A percentile compares a stretch with the other conserved stretches of the same genome.
Evolutionary conservation across 2,329 filamentous ascomycete species (phyloP).

Genomic region (Leptographium wingfieldii): DNA sequence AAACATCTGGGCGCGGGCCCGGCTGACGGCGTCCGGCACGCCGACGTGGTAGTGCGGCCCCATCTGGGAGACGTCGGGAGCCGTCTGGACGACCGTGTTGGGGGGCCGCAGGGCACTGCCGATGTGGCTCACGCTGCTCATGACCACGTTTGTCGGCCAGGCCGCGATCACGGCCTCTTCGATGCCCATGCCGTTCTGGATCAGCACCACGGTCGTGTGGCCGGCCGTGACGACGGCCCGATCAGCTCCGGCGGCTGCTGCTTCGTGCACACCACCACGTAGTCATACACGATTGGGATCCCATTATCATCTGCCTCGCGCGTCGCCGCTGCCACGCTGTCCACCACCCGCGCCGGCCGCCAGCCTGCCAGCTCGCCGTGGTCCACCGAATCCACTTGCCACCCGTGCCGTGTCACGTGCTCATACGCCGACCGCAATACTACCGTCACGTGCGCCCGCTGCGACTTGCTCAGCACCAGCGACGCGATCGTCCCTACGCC

Average conservation of each 20-base stretch:
- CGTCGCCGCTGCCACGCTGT: constrained; percentile 2
- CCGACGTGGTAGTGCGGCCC: constrained; percentile 4
- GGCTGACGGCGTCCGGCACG: neutral
- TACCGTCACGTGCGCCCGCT: constrained; percentile 7
- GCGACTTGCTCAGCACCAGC: constrained; percentile 10
- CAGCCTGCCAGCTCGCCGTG: constrained; percentile 7
- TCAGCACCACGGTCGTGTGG: constrained; percentile 8
- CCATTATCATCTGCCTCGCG: neutral
- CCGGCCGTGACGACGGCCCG: constrained; percentile 5
- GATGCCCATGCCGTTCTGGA: constrained; percentile 12
- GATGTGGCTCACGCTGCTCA: constrained; percentile 12
- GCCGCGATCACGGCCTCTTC: constrained; percentile 6
- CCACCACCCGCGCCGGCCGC: constrained; percentile 8
- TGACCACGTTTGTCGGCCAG: constrained; percentile 10
- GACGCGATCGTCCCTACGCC: constrained; percentile 12
- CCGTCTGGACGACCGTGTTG: constrained; percentile 8
- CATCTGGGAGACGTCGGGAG: constrained; percentile 10
- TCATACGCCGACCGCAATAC: constrained; percentile 10
- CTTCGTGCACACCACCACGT: constrained; percentile 11
- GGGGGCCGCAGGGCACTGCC: constrained; percentile 7
- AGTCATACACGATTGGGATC: constrained; percentile 3
- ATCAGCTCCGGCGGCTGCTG: constrained; percentile 9
- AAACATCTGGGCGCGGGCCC: neutral
- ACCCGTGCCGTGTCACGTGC: constrained; percentile 8
- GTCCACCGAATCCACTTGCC: constrained; percentile 10